phyloP scores from a whole-genome alignment of 352 stramenopile species.

The Pythium dissimile region DNA sequence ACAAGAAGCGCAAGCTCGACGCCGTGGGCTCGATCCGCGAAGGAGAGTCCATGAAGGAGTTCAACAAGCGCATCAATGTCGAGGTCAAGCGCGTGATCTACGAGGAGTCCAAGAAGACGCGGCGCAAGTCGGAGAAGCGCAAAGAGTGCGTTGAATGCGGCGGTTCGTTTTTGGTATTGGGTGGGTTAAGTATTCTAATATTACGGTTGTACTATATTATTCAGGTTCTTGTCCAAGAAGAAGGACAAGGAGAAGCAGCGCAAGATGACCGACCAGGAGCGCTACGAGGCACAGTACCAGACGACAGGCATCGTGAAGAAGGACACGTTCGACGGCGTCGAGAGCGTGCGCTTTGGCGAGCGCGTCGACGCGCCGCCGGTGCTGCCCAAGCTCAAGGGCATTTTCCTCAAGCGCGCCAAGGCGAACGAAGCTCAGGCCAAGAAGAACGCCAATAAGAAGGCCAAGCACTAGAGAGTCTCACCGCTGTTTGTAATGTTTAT shows the following conservation, averaged over 20 bases:
- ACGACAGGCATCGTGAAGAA: constrained; percentile 59
- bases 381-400: constrained; percentile 75
- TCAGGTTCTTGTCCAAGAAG: constrained; percentile 65
- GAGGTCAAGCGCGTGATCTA: constrained; percentile 85
- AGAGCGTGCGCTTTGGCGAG: constrained; percentile 69
- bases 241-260: constrained; percentile 71
- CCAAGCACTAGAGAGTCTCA: constrained; percentile 10
- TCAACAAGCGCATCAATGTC: constrained; percentile 81
- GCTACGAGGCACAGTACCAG: constrained; percentile 76
- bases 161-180: background rate
- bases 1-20: constrained; percentile 49
- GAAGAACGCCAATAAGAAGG: constrained; percentile 3
- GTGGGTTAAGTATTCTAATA: background rate
- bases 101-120: constrained; percentile 75
- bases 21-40: constrained; percentile 50
- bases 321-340: constrained; percentile 64
- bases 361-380: constrained; percentile 79
- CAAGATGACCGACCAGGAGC: constrained; percentile 81
- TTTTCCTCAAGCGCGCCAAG: constrained; percentile 77
- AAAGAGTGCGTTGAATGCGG: constrained; percentile 37
- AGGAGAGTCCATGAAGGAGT: constrained; percentile 76
- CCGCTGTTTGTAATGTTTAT: background rate
- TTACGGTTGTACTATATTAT: background rate
- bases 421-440: constrained; percentile 28
- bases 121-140: constrained; percentile 69